Conservation (phyloP, 2,329 filamentous ascomycete genomes). For the Ophiostoma triangulosporum region DNA sequence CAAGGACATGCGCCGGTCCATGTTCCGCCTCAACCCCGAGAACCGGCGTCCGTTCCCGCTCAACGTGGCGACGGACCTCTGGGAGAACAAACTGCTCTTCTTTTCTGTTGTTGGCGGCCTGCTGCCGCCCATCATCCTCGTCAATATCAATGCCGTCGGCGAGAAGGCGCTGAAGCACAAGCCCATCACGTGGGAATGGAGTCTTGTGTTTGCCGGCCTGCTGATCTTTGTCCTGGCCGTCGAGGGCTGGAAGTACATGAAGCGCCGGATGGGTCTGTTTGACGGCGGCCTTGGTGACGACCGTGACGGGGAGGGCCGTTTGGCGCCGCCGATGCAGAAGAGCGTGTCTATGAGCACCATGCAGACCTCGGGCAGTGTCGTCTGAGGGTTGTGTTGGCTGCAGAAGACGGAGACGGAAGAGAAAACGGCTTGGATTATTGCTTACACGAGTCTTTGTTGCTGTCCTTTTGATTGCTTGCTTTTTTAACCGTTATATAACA, state of each 20-base stretch:
- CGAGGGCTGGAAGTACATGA: slow-evolving; percentile 58
- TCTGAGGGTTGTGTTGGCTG: background rate
- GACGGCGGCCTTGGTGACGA: slow-evolving; percentile 10
- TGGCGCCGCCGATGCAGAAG: slow-evolving; percentile 2
- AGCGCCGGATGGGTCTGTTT: slow-evolving; percentile 42
- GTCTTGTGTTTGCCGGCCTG: slow-evolving; percentile 49
- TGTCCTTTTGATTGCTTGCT: background rate
- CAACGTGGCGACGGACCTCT: slow-evolving; percentile 45
- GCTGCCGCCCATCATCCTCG: slow-evolving; percentile 49
- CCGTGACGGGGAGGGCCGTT: background rate
- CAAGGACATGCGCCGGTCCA: slow-evolving; percentile 55
- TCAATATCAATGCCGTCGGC: slow-evolving; percentile 64
- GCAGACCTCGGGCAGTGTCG: slow-evolving; percentile 1
- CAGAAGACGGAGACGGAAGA: too few relatives aligned
- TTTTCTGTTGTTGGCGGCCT: slow-evolving; percentile 49
- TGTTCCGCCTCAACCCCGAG: slow-evolving; percentile 52
- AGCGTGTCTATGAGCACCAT: slow-evolving; percentile 8
- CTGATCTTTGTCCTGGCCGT: slow-evolving; percentile 52
- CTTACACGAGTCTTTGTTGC: too few relatives aligned
- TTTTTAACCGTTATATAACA: too few relatives aligned
- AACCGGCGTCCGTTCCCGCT: slow-evolving; percentile 33
- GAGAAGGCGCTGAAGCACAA: slow-evolving; percentile 58
- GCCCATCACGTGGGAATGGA: slow-evolving; percentile 64
- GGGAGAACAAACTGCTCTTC: slow-evolving; percentile 57
- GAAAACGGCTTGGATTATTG: too few relatives aligned